Percentiles rank a stretch among this genome's conserved stretches.
phyloP scores from a whole-genome alignment of 441 rosid genomes.

The Bruguiera hainesii region DNA sequence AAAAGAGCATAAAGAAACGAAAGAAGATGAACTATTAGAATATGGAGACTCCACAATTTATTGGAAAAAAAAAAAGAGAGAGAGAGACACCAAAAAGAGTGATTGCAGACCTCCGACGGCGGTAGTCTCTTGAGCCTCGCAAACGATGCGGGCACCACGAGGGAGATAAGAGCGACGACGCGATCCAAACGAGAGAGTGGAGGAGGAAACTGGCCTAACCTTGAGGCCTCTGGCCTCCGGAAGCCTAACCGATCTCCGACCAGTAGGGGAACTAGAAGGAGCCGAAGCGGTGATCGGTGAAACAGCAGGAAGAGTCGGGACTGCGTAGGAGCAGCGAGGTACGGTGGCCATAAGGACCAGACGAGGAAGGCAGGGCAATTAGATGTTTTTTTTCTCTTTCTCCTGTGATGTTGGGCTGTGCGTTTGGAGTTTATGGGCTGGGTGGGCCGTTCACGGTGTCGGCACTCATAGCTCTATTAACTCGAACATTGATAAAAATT shows the following conservation, averaged over 20 bases:
- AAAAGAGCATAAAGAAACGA: neutral
- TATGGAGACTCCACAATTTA: neutral
- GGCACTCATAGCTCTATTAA: too few species aligned
- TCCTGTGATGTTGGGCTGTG: too few species aligned
- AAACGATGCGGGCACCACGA: slow-evolving; percentile 36
- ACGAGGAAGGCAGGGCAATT: neutral
- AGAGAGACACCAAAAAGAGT: too few species aligned
- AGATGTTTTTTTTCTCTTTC: too few species aligned
- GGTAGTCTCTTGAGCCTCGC: slow-evolving; percentile 56
- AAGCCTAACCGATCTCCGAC: slow-evolving; percentile 25
- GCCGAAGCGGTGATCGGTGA: slow-evolving; percentile 12
- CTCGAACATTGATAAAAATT: too few species aligned
- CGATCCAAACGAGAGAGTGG: slow-evolving; percentile 32
- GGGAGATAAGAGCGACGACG: slow-evolving; percentile 18
- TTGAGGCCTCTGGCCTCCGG: slow-evolving; percentile 47
- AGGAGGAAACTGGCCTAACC: slow-evolving; percentile 24
- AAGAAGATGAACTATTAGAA: neutral
- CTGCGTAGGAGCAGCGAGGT: slow-evolving; percentile 29
- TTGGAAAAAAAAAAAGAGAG: neutral
- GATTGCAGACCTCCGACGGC: slow-evolving; percentile 49
- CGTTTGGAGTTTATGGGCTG: too few species aligned
- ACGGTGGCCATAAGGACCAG: slow-evolving; percentile 50
- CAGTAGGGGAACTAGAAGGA: slow-evolving; percentile 27
- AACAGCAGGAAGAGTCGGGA: slow-evolving; percentile 8
- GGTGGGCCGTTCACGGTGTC: too few species aligned